Percentiles rank a stretch among this genome's conserved stretches.
Conservation (phyloP, 2,329 filamentous ascomycete genomes). For the Botrytis pseudocinerea region DNA sequence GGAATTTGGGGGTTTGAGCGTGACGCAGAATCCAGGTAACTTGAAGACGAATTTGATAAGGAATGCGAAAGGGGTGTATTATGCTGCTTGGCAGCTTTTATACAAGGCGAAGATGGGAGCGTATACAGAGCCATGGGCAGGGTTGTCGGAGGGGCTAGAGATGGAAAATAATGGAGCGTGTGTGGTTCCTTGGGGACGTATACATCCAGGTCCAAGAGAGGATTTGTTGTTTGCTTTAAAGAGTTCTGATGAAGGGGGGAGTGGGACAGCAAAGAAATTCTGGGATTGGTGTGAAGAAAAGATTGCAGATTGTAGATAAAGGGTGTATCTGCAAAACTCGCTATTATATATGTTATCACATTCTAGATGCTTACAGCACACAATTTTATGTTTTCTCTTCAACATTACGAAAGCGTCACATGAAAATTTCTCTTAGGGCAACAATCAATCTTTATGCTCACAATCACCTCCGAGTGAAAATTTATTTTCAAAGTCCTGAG, state of each 20-base stretch:
- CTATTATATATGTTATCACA: not conserved
- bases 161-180: slow-evolving; percentile 24
- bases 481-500: not conserved
- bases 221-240: slow-evolving; percentile 30
- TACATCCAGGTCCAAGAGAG: slow-evolving; percentile 41
- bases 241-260: slow-evolving; percentile 30
- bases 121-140: slow-evolving; percentile 26
- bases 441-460: not conserved
- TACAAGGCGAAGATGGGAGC: slow-evolving; percentile 21
- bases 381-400: not conserved
- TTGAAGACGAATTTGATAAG: slow-evolving; percentile 25
- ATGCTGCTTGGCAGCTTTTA: not conserved
- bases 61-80: not conserved
- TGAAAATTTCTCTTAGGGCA: not conserved
- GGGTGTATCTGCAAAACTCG: not conserved
- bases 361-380: not conserved
- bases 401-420: not conserved
- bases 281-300: slow-evolving; percentile 34
- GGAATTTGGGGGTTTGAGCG: slow-evolving; percentile 26
- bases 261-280: slow-evolving; percentile 31
- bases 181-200: slow-evolving; percentile 41
- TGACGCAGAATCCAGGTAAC: slow-evolving; percentile 32
- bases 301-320: slow-evolving; percentile 13
- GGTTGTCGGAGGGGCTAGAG: slow-evolving; percentile 16
- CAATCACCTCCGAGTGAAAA: not conserved